phyloP scores from a whole-genome alignment of 768 basidiomycete species.

The Kwoniella heveanensis region DNA sequence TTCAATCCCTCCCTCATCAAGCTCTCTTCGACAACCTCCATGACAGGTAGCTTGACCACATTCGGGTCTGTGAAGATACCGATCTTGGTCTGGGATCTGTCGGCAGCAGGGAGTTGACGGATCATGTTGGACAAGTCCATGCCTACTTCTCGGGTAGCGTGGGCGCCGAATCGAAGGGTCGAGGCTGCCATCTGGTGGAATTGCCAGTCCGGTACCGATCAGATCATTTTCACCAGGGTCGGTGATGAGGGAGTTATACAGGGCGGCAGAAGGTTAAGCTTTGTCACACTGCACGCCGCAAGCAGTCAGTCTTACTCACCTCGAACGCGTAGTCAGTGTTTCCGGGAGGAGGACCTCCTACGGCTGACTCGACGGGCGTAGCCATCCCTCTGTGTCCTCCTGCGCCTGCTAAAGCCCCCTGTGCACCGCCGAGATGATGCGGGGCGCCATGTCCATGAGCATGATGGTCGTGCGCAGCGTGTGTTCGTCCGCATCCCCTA shows the following conservation, averaged over 20 bases:
- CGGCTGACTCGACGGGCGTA: conserved; percentile 39
- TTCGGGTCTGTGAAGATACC: conserved; percentile 91
- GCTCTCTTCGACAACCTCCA: conserved; percentile 66
- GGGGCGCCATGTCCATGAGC: conserved; percentile 16
- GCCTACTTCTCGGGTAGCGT: conserved; percentile 52
- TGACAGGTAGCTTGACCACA: conserved; percentile 75
- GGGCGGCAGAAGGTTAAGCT: no score
- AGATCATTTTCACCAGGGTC: no score
- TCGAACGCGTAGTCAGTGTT: conserved; percentile 55
- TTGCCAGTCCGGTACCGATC: no score
- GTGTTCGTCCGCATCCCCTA: conserved; percentile 49
- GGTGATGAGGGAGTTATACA: no score
- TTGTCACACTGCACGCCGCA: neutral
- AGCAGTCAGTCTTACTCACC: conserved; percentile 27
- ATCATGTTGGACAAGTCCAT: conserved; percentile 51
- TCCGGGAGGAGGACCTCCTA: conserved; percentile 36
- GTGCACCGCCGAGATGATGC: neutral
- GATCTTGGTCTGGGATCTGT: conserved; percentile 62
- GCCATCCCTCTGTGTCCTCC: conserved; percentile 37
- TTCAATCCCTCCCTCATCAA: conserved; percentile 67
- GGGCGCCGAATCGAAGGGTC: conserved; percentile 52
- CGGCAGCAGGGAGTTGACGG: conserved; percentile 37
- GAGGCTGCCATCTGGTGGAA: conserved; percentile 51
- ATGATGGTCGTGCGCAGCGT: conserved; percentile 36
- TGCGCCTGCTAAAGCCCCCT: conserved; percentile 1